phyloP scores from a whole-genome alignment of 2,329 filamentous ascomycete genomes.

The Ceratocystis eucalypticola region DNA sequence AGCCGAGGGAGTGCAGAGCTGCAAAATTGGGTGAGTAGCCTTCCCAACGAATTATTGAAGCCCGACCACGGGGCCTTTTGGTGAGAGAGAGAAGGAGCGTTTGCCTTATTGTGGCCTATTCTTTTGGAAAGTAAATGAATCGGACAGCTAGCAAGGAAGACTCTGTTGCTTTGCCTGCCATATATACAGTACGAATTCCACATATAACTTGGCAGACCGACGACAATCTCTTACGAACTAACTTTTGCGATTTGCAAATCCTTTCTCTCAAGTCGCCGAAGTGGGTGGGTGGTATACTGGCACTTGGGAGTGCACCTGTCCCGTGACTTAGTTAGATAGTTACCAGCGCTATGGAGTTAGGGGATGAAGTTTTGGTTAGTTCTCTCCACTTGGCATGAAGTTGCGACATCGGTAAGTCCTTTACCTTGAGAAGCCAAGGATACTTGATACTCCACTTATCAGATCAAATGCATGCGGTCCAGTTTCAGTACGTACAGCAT shows the following conservation, averaged over 20 bases:
- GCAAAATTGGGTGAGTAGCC: background rate
- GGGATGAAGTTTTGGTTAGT: background rate
- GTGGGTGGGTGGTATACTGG: too few species aligned
- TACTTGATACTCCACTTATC: background rate
- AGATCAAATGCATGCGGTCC: background rate
- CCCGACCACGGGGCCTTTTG: background rate
- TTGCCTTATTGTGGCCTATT: background rate
- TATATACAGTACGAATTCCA: background rate
- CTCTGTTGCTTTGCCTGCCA: background rate
- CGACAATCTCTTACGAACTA: too few species aligned
- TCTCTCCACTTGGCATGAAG: background rate
- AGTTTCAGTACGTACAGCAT: background rate
- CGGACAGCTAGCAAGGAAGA: background rate
- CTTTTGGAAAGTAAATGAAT: background rate
- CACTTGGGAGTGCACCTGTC: too few species aligned
- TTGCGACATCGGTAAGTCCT: conserved; percentile 3
- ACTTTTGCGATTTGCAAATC: too few species aligned
- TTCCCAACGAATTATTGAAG: background rate
- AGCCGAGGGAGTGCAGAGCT: background rate
- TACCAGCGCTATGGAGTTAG: background rate
- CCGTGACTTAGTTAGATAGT: background rate
- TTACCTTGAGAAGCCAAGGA: background rate
- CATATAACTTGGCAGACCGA: background rate
- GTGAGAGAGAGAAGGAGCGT: background rate
- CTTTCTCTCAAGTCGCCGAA: too few species aligned